Base-by-base conservation (phyloP, 306 rosid genomes). In the Macrotyloma uniflorum region DNA sequence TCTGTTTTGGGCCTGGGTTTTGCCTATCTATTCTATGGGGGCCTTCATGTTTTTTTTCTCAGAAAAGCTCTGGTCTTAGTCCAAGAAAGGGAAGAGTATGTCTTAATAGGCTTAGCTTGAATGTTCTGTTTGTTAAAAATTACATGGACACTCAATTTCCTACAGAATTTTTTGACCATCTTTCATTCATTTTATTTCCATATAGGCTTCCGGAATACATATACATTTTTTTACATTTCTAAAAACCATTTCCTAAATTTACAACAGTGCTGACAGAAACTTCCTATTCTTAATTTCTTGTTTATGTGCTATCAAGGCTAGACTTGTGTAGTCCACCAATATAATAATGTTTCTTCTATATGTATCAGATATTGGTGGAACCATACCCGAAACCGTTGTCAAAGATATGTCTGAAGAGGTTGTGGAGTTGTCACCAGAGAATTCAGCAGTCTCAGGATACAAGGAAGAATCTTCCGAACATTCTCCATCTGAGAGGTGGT, bases 401-500 rank as follows among this genome's bases (percentile, higher is more conserved):
- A 66, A 72, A 68, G 61, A 75, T 59, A 65, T 67, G 38, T 65
- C 85, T 19, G 79, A 67, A 53, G 70, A 79, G n/a, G 64, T 15
- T 14, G 61, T 67, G 32, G 82, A 78, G 54, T 16, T 81, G 50
- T 59, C 70, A 50, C 50, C 23, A n/a, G 84, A 86, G n/a, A 84
- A 83, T 65, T 64, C 83, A 14, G 65, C 79, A 12, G 23, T 72
- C 76, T 33, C 77, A 40, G 82, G 84, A 73, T 59, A 71, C 33
- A 69, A 68, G 76, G 61, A 74, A 59, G 75, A 87, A 46, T 84
- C 86, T 36, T 74, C 67, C 57, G 78, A 79, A 50, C 75, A 75
- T 54, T 62, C 87, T 47, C 80, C 89, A 18, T 69, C 87, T 75
- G 78, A 82, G 72, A 87, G 53, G 33, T 73, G 83, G 87, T 65